phyloP scores from a whole-genome alignment of 2,329 filamentous ascomycete genomes.

The Colletotrichum simmondsii region DNA sequence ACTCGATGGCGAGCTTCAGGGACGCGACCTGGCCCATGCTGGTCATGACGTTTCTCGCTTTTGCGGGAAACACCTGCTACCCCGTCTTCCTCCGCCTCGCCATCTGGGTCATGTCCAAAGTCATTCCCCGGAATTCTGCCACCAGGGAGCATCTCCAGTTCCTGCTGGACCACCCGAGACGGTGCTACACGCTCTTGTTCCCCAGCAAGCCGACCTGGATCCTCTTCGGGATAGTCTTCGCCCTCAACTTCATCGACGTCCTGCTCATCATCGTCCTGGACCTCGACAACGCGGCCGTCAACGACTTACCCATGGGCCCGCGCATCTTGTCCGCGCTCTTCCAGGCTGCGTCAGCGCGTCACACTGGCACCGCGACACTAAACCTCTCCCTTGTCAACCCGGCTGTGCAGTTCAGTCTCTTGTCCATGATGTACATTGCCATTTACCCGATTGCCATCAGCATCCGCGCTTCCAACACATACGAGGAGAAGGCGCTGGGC shows the following conservation, averaged over 20 bases:
- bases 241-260: constrained; percentile 65
- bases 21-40: constrained; percentile 56
- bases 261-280: constrained; percentile 64
- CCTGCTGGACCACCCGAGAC: constrained; percentile 70
- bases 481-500: constrained; percentile 70
- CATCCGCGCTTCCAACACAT: constrained; percentile 69
- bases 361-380: constrained; percentile 61
- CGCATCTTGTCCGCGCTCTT: constrained; percentile 68
- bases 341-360: constrained; percentile 63
- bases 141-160: constrained; percentile 62
- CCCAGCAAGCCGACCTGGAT: constrained; percentile 69
- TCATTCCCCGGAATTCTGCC: constrained; percentile 49
- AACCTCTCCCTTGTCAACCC: constrained; percentile 60
- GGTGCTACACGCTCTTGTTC: constrained; percentile 73
- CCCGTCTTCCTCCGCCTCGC: constrained; percentile 67
- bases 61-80: constrained; percentile 66
- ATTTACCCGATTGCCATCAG: constrained; percentile 71
- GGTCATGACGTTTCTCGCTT: constrained; percentile 59
- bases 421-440: constrained; percentile 75
- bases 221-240: constrained; percentile 60
- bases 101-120: constrained; percentile 65
- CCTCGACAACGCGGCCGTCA: constrained; percentile 62
- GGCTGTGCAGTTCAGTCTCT: constrained; percentile 66
- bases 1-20: constrained; percentile 62
- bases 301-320: constrained; percentile 53